phyloP scores from a whole-genome alignment of 1,284 basidiomycete genomes.

The Retiboletus fuscus region DNA sequence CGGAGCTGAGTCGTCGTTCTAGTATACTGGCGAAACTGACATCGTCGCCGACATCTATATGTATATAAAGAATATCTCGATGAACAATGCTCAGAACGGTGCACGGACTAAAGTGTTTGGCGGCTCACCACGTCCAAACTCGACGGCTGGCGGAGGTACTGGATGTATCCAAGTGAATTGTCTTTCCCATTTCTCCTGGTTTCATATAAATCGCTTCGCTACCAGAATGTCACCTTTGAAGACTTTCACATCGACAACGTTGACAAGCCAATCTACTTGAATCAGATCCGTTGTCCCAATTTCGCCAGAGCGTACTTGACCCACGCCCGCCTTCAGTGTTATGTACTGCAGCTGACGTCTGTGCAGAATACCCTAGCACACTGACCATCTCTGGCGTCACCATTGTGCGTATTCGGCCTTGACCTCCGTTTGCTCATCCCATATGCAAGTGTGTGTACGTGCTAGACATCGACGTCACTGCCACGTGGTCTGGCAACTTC shows the following conservation, averaged over 20 bases:
- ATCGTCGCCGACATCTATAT: slow-evolving; percentile 61
- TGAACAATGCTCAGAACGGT: slow-evolving; percentile 63
- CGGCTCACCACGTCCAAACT: slow-evolving; percentile 40
- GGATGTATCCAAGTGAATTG: slow-evolving; percentile 48
- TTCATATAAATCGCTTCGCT: background rate
- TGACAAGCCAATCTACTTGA: slow-evolving; percentile 52
- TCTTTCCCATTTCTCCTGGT: background rate
- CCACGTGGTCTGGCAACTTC: no score
- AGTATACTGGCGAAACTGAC: slow-evolving; percentile 61
- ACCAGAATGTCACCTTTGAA: slow-evolving; percentile 55
- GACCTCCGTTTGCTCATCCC: slow-evolving; percentile 16
- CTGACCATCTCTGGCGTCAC: slow-evolving; percentile 49
- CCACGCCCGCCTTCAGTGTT: slow-evolving; percentile 50
- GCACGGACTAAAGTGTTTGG: slow-evolving; percentile 64
- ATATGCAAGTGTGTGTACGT: no score
- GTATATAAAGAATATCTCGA: slow-evolving; percentile 57
- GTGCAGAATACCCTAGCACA: slow-evolving; percentile 50
- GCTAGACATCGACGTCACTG: no score
- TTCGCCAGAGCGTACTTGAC: background rate
- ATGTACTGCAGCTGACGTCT: slow-evolving; percentile 46
- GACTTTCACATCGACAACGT: slow-evolving; percentile 54
- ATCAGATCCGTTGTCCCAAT: slow-evolving; percentile 25
- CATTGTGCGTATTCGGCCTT: slow-evolving; percentile 31
- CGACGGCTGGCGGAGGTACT: slow-evolving; percentile 49
- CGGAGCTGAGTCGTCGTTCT: background rate